Evolutionary conservation across 257 asterid species (phyloP).

Genomic region (Parsonsia alboflavescens): DNA sequence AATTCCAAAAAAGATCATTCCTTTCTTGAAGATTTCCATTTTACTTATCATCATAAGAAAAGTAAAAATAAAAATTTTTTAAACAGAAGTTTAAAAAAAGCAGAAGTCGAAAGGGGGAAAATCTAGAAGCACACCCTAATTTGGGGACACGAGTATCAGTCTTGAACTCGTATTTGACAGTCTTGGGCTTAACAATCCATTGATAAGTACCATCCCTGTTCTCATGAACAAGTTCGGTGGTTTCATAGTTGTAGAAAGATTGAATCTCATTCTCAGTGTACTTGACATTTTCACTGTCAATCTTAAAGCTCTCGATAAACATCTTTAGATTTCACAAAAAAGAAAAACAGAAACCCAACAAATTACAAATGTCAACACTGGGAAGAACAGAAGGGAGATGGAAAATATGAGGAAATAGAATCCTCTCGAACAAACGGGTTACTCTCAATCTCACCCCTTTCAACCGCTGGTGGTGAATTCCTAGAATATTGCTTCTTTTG

Average conservation of each 20-base stretch:
- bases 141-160: constrained; percentile 76
- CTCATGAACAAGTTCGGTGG: constrained; percentile 94
- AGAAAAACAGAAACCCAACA: neutral
- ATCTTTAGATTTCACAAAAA: constrained; percentile 20
- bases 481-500: constrained; percentile 1
- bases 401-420: neutral
- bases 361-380: neutral
- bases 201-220: constrained; percentile 63
- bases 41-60: neutral
- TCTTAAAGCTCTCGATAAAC: constrained; percentile 89
- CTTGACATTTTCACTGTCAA: constrained; percentile 86
- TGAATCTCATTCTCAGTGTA: constrained; percentile 75
- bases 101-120: neutral
- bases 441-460: no score
- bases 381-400: neutral
- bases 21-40: neutral
- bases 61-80: neutral
- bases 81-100: neutral
- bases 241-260: constrained; percentile 70
- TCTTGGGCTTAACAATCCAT: constrained; percentile 92
- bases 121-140: constrained; percentile 51
- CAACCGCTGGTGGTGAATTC: neutral
- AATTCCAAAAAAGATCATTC: neutral
- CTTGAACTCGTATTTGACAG: constrained; percentile 77
- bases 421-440: neutral